Conservation (phyloP, 208 protist genomes). For the Trypanosoma mega region DNA sequence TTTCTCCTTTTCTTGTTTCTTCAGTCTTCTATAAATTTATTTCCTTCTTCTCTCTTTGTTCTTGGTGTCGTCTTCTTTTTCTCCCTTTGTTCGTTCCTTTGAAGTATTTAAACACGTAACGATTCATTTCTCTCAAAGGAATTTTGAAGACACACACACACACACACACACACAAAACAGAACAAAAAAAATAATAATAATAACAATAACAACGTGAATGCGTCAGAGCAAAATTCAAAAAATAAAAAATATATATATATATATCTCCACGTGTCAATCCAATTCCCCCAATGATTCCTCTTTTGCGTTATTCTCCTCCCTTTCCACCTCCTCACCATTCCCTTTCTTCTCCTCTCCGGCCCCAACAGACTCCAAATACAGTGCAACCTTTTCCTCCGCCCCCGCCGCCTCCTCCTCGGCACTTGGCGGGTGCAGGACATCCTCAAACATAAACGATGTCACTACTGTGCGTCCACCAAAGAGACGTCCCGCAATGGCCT, state of each 20-base stretch:
- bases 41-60: constrained; percentile 1
- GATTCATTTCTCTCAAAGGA: not conserved
- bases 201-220: not conserved
- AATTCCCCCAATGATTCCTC: not conserved
- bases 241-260: not conserved
- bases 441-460: constrained; percentile 88
- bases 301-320: not conserved
- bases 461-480: constrained; percentile 87
- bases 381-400: constrained; percentile 30
- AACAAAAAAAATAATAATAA: constrained; percentile 10
- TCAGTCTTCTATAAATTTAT: constrained; percentile 5
- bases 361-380: constrained; percentile 22
- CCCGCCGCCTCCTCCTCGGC: constrained; percentile 25
- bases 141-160: not conserved
- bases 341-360: constrained; percentile 20
- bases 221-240: not conserved
- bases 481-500: constrained; percentile 74
- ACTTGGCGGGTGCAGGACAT: constrained; percentile 46
- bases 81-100: constrained; percentile 4
- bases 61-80: constrained; percentile 13
- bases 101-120: not conserved
- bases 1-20: constrained; percentile 3
- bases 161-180: not conserved
- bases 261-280: not conserved
- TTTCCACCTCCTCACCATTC: constrained; percentile 1